Base-by-base conservation (phyloP, 345 rosid genomes). In the Pistacia atlantica region DNA sequence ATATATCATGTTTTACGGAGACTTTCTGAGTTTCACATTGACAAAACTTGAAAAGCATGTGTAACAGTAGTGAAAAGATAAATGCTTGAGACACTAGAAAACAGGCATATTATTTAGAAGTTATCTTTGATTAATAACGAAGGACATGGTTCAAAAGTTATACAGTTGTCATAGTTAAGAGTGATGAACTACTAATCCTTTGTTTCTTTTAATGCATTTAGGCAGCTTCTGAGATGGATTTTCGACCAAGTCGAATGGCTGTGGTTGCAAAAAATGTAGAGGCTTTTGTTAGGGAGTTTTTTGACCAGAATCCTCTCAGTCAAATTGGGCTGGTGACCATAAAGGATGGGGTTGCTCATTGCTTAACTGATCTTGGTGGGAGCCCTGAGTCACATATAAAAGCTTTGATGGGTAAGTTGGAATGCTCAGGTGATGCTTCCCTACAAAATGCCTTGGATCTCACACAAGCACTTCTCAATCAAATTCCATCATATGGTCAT, bases 361-460 rank as follows among this genome's bases (percentile, higher is more conserved):
- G 87, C 49, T 77, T 96, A 65, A 93, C 98, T 0, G 97, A 96
- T 78, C 97, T 92, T n/a, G 97, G 99, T 64, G 97, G 99, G 59
- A 91, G 95, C 85, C 97, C 99, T 2, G 97, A 93, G 84, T 82
- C 94, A 62, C 99, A 93, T 81, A 84, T 96, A 33, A 84, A 90
- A 80, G 92, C 97, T 17, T 85, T 92, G 91, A 87, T 87, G 94
- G 89, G 91, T n/a, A 93, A 93, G 81, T 79, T 93, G 69, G 95
- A 85, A 83, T 77, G 89, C 67, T 88, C 87, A 16, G 99, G 98
- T 45, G 98, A 90, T 77, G 86, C 97, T 57, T 96, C 99, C 13
- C 80, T 93, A 78, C 99, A 93, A 85, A 96, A 93, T 81, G 91
- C 91, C 9, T 68, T 96, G 38, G 97, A 91, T 62, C 93, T 93